Evolutionary conservation across 1,139 yeast species (phyloP).

Genomic region (Meyerozyma smithsonii): DNA sequence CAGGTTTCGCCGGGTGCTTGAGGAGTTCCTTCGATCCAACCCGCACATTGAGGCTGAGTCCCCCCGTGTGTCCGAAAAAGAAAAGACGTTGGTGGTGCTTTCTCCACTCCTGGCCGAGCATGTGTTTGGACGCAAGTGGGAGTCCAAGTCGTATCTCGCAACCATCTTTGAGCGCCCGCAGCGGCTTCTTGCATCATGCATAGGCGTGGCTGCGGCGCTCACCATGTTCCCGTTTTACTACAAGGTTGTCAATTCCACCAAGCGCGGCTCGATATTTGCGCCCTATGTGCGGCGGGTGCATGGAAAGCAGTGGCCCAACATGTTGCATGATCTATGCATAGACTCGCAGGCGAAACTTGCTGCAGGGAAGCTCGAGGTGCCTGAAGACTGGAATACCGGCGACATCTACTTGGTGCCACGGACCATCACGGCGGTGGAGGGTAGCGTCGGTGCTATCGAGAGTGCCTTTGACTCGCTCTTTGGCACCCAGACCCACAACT

Average conservation of each 20-base stretch:
- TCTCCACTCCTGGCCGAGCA: slow-evolving; percentile 64
- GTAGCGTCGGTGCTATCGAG: slow-evolving; percentile 77
- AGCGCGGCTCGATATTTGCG: slow-evolving; percentile 42
- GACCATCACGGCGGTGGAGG: slow-evolving; percentile 71
- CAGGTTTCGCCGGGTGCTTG: slow-evolving; percentile 39
- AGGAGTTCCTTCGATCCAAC: slow-evolving; percentile 46
- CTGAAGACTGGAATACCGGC: slow-evolving; percentile 78
- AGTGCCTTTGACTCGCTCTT: slow-evolving; percentile 57
- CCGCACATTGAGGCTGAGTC: slow-evolving; percentile 53
- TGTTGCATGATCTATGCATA: slow-evolving; percentile 54
- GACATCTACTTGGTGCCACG: slow-evolving; percentile 71
- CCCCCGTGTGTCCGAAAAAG: slow-evolving; percentile 39
- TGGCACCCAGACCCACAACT: slow-evolving; percentile 34
- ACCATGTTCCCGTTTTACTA: slow-evolving; percentile 65
- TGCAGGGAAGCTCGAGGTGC: slow-evolving; percentile 65
- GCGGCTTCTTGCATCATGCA: slow-evolving; percentile 66
- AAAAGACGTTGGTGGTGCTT: slow-evolving; percentile 49
- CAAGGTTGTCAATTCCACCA: slow-evolving; percentile 46
- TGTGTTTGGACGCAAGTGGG: slow-evolving; percentile 75
- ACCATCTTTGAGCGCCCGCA: slow-evolving; percentile 86
- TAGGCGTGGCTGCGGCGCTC: slow-evolving; percentile 76
- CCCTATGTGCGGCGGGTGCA: slow-evolving; percentile 72
- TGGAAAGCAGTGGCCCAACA: slow-evolving; percentile 68
- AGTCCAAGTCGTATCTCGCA: slow-evolving; percentile 57
- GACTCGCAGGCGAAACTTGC: slow-evolving; percentile 54